phyloP scores from a whole-genome alignment of 345 rosid species.

The Camelina hispida region DNA sequence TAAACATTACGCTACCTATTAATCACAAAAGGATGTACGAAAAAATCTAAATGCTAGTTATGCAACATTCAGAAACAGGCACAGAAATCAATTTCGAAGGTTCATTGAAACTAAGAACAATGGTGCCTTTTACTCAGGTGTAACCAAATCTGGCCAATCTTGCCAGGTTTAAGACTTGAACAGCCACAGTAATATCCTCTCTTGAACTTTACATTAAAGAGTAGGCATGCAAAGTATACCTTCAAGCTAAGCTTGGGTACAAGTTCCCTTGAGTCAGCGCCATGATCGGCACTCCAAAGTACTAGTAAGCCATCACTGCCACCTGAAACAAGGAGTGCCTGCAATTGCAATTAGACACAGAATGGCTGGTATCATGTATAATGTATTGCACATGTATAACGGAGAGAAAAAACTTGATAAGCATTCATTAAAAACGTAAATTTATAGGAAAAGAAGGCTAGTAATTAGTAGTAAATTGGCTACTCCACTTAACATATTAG shows the following conservation, averaged over 20 bases:
- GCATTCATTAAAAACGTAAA: not conserved
- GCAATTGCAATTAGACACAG: conserved; percentile 43
- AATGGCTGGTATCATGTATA: conserved; percentile 28
- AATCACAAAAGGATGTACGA: not conserved
- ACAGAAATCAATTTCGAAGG: conserved; percentile 21
- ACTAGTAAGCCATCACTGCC: conserved; percentile 95
- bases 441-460: not conserved
- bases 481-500: not conserved
- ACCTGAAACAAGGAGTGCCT: conserved; percentile 98
- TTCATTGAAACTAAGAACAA: conserved; percentile 23
- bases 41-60: not conserved
- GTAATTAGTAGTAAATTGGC: not conserved
- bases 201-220: conserved; percentile 24
- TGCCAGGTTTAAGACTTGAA: conserved; percentile 17
- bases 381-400: conserved; percentile 23
- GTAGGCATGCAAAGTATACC: conserved; percentile 50
- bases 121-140: conserved; percentile 12
- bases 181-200: conserved; percentile 14
- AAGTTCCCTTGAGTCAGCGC: conserved; percentile 94
- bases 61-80: conserved; percentile 23
- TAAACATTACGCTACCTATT: conserved; percentile 17
- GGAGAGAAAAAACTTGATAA: conserved; percentile 15
- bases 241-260: conserved; percentile 97
- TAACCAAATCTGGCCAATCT: conserved; percentile 17
- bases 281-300: conserved; percentile 96